These are phyloP conservation scores for Capsicum baccatum DNA, from an alignment of 257 asterid species.

Conservation along the genomic window DNA sequence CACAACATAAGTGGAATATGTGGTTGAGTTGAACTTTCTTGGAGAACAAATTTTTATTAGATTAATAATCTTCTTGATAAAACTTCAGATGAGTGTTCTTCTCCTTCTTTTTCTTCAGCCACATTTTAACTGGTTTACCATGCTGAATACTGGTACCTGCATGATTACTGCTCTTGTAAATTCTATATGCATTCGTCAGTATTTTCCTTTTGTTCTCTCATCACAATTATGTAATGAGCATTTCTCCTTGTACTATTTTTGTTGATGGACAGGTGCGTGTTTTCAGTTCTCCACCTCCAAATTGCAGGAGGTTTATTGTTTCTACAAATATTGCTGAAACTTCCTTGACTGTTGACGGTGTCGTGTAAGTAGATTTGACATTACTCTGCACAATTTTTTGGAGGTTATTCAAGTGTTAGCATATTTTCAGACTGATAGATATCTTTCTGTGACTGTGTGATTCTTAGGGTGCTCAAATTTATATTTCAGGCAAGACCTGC, in stretches of 20 bases:
- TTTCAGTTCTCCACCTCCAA: constrained; percentile 81
- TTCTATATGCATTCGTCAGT: neutral
- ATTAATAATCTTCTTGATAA: constrained; percentile 1
- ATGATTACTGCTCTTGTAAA: neutral
- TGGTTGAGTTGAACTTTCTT: constrained; percentile 22
- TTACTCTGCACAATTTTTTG: constrained; percentile 5
- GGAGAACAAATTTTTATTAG: neutral
- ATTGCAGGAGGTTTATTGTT: constrained; percentile 88
- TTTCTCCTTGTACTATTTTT: neutral
- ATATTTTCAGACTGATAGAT: neutral
- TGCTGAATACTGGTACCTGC: neutral
- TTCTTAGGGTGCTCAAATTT: constrained; percentile 8
- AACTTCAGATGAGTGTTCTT: constrained; percentile 14
- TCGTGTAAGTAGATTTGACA: constrained; percentile 65
- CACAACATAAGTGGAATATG: constrained; percentile 4
- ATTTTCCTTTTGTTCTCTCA: constrained; percentile 5
- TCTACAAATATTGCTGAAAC: constrained; percentile 99
- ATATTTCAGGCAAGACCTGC: neutral
- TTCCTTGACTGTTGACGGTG: constrained; percentile 98
- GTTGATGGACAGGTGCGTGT: constrained; percentile 71
- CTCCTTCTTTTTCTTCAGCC: constrained; percentile 1
- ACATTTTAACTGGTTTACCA: neutral
- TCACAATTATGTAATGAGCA: neutral
- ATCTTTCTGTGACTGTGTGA: constrained; percentile 11
- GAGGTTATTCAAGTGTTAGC: constrained; percentile 13